Percentiles rank a stretch among this genome's conserved stretches.
Evolutionary conservation across 352 stramenopile species (phyloP).

Genomic region (Pilasporangium apinafurcum): DNA sequence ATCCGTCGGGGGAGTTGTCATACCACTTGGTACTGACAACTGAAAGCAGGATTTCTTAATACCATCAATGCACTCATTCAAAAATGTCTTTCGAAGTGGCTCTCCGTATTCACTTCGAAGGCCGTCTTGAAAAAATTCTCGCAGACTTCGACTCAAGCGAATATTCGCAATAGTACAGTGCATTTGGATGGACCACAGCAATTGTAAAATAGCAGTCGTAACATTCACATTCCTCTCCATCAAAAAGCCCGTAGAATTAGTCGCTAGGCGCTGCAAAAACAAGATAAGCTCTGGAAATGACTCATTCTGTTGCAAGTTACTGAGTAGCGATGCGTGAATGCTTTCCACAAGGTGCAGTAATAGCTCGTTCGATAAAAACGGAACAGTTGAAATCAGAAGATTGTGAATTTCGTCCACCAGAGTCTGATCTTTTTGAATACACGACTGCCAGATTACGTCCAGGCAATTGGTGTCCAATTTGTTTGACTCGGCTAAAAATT

Average conservation of each 20-base stretch:
- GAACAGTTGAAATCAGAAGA: conserved; percentile 65
- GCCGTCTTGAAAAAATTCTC: conserved; percentile 80
- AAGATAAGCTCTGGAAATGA: conserved; percentile 60
- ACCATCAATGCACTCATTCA: conserved; percentile 67
- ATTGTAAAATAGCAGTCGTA: conserved; percentile 55
- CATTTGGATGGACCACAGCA: conserved; percentile 84
- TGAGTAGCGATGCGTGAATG: conserved; percentile 48
- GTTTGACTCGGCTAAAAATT: conserved; percentile 79
- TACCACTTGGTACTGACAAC: conserved; percentile 13
- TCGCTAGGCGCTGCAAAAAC: conserved; percentile 75
- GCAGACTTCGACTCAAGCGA: conserved; percentile 52
- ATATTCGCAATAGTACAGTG: conserved; percentile 54
- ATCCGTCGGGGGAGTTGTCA: conserved; percentile 2
- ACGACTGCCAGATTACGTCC: conserved; percentile 77
- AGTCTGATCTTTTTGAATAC: conserved; percentile 79
- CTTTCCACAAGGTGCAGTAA: conserved; percentile 66
- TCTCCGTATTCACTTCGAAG: conserved; percentile 68
- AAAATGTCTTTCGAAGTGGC: conserved; percentile 53
- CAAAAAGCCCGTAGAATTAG: conserved; percentile 60
- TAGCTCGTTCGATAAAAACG: conserved; percentile 66
- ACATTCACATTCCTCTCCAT: conserved; percentile 58
- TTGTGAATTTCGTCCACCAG: conserved; percentile 82
- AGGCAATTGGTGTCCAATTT: conserved; percentile 55
- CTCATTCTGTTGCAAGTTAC: conserved; percentile 47
- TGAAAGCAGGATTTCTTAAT: conserved; percentile 74